A percentile compares a stretch with the other conserved stretches of the same genome.
phyloP scores from a whole-genome alignment of 1,284 basidiomycete species.

The Schizophyllum amplum region DNA sequence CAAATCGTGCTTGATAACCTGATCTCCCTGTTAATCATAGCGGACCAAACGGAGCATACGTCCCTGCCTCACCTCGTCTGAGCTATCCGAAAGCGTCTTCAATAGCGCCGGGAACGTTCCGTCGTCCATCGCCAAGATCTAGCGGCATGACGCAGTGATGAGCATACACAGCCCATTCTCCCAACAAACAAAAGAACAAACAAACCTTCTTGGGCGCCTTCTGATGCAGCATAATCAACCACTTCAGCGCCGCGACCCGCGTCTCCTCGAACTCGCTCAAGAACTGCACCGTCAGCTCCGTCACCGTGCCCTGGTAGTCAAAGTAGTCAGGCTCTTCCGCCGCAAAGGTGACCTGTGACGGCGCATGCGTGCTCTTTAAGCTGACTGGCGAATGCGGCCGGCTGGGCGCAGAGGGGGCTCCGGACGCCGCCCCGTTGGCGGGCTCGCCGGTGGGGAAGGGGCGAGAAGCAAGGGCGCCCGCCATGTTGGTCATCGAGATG shows the following conservation, averaged over 20 bases:
- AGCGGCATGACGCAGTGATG: conserved; percentile 5
- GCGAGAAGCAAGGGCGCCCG: background rate
- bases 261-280: conserved; percentile 96
- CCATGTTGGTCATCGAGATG: conserved; percentile 20
- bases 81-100: conserved; percentile 94
- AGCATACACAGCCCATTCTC: background rate
- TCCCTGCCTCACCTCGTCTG: conserved; percentile 67
- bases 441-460: conserved; percentile 1
- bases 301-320: conserved; percentile 90
- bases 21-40: conserved; percentile 5
- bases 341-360: conserved; percentile 16
- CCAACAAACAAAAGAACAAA: background rate
- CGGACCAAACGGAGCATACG: background rate
- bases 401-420: conserved; percentile 25
- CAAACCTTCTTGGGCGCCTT: conserved; percentile 90
- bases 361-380: conserved; percentile 20
- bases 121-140: conserved; percentile 95
- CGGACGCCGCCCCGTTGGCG: conserved; percentile 1
- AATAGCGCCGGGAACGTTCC: conserved; percentile 93
- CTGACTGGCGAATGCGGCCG: conserved; percentile 52
- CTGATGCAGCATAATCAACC: conserved; percentile 98
- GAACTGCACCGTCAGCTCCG: conserved; percentile 89
- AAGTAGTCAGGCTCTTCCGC: conserved; percentile 71
- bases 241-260: conserved; percentile 90
- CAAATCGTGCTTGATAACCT: conserved; percentile 94